Percentiles rank a stretch among this genome's conserved stretches.
phyloP scores from a whole-genome alignment of 208 protist genomes.

The Novymonas esmeraldas region DNA sequence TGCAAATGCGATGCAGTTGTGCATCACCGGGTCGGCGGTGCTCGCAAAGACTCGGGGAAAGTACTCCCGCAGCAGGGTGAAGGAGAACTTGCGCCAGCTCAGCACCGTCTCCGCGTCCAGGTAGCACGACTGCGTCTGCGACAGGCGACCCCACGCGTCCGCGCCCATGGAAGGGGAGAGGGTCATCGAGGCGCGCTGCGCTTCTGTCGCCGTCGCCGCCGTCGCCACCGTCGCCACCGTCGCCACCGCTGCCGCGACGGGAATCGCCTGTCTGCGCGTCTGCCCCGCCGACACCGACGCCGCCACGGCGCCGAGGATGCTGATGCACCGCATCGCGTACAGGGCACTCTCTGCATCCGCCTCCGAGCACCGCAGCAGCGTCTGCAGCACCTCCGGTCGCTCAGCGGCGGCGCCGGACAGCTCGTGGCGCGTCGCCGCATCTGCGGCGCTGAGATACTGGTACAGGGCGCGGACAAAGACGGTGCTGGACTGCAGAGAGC shows the following conservation, averaged over 20 bases:
- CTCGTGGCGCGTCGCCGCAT: constrained; percentile 35
- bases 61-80: constrained; percentile 69
- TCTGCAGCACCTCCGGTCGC: constrained; percentile 55
- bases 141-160: neutral
- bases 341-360: constrained; percentile 44
- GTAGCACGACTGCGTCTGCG: constrained; percentile 11
- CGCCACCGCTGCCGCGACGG: constrained; percentile 35
- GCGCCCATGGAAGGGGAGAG: neutral
- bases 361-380: constrained; percentile 62
- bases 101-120: constrained; percentile 50
- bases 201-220: neutral
- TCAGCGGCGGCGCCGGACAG: constrained; percentile 54
- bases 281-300: constrained; percentile 8
- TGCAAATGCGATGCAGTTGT: constrained; percentile 85
- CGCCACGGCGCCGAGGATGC: constrained; percentile 73
- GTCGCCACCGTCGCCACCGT: neutral
- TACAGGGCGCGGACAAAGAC: constrained; percentile 79
- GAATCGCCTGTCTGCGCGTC: neutral
- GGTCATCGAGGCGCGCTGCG: neutral
- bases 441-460: constrained; percentile 55
- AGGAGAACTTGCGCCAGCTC: constrained; percentile 69
- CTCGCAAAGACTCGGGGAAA: constrained; percentile 75
- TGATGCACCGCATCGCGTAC: constrained; percentile 69
- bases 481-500: constrained; percentile 74
- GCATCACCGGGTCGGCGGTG: constrained; percentile 76